Percentiles rank a stretch among this genome's conserved stretches.
These are phyloP conservation scores for Coprinellus micaceus DNA, from an alignment of 768 basidiomycete species.

Conservation along the genomic window DNA sequence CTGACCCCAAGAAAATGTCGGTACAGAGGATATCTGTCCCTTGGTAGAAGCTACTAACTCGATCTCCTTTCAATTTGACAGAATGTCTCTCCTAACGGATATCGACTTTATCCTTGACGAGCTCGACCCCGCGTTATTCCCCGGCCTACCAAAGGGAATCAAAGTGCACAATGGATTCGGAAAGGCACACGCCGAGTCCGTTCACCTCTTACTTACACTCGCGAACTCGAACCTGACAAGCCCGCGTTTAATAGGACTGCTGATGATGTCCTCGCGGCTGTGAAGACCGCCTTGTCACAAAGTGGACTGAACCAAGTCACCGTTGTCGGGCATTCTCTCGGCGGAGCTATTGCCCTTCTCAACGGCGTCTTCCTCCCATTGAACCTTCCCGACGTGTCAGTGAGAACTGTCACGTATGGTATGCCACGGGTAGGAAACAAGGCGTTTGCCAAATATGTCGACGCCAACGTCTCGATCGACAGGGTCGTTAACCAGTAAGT, in stretches of 20 bases:
- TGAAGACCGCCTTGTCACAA: constrained; percentile 31
- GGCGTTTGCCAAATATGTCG: constrained; percentile 26
- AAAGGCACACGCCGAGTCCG: constrained; percentile 39
- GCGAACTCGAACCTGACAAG: too few relatives aligned
- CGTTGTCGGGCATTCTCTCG: constrained; percentile 47
- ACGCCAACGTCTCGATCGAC: constrained; percentile 19
- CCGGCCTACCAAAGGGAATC: constrained; percentile 37
- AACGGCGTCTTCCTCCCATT: constrained; percentile 54
- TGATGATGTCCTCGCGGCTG: constrained; percentile 34
- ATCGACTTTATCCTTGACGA: constrained; percentile 27
- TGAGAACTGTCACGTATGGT: constrained; percentile 39
- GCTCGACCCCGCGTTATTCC: constrained; percentile 39
- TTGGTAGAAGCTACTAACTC: background rate
- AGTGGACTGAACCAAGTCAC: constrained; percentile 33
- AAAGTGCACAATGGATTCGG: constrained; percentile 44
- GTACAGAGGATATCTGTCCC: too few relatives aligned
- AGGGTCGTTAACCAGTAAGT: constrained; percentile 22
- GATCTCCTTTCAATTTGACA: constrained; percentile 11
- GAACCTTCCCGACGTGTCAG: constrained; percentile 39
- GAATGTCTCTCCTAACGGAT: constrained; percentile 38
- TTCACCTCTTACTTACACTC: background rate
- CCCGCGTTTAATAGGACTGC: constrained; percentile 31
- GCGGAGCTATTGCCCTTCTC: constrained; percentile 51
- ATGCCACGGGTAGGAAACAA: constrained; percentile 42
- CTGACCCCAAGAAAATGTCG: constrained; percentile 33